phyloP scores from a whole-genome alignment of 1,139 yeast species.

The Yamadazyma triangularis region DNA sequence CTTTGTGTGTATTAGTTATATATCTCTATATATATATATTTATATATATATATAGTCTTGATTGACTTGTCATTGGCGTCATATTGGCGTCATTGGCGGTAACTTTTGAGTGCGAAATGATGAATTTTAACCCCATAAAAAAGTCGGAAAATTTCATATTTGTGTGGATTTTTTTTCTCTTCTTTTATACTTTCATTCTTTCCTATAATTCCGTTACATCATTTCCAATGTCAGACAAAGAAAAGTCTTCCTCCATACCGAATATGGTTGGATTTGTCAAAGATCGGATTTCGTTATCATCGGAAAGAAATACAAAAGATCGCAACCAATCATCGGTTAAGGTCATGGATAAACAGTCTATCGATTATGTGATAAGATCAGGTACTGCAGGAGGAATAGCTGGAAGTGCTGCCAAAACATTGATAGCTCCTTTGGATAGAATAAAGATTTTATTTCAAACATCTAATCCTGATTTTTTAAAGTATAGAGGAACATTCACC shows the following conservation, averaged over 20 bases:
- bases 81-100: neutral
- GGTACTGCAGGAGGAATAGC: slow-evolving; percentile 96
- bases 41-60: no score
- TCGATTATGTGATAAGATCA: slow-evolving; percentile 74
- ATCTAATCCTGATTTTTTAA: slow-evolving; percentile 79
- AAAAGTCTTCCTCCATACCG: no score
- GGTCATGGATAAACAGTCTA: slow-evolving; percentile 54
- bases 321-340: no score
- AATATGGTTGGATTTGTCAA: no score
- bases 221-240: no score
- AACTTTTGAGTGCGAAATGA: neutral
- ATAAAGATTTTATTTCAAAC: slow-evolving; percentile 94
- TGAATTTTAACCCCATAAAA: neutral
- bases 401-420: slow-evolving; percentile 91
- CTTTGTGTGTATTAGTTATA: neutral
- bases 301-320: no score
- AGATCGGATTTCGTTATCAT: no score
- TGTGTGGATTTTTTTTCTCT: no score
- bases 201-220: no score
- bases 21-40: neutral
- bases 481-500: slow-evolving; percentile 73
- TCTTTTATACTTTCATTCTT: no score
- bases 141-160: neutral
- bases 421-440: slow-evolving; percentile 93
- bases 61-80: no score